These are phyloP conservation scores for Globisporangium cystogenes DNA, from an alignment of 352 stramenopile genomes.

Conservation along the genomic window DNA sequence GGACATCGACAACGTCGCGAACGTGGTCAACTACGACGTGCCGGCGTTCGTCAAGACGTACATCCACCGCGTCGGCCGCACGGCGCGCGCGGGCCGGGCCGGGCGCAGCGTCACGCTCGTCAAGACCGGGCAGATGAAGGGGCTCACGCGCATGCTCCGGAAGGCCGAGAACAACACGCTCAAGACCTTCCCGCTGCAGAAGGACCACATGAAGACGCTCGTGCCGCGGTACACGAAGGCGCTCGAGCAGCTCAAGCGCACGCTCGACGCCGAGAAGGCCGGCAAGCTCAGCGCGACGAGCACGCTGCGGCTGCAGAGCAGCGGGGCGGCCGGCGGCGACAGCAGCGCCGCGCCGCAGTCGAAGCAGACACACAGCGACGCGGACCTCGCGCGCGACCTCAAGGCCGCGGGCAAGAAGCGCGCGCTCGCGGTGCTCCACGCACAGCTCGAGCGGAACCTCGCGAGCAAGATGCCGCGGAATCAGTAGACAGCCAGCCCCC, in stretches of 20 bases:
- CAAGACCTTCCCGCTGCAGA: constrained; percentile 50
- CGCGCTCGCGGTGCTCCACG: constrained; percentile 43
- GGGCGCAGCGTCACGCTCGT: constrained; percentile 76
- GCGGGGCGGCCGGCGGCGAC: constrained; percentile 5
- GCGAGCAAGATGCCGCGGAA: constrained; percentile 32
- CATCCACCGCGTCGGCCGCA: constrained; percentile 83
- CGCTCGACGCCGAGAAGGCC: constrained; percentile 67
- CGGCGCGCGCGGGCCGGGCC: constrained; percentile 70
- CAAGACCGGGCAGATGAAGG: constrained; percentile 80
- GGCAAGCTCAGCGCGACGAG: constrained; percentile 55
- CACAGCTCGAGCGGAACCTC: constrained; percentile 57
- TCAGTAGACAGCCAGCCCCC: constrained; percentile 21
- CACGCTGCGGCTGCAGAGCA: constrained; percentile 16
- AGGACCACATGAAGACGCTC: constrained; percentile 77
- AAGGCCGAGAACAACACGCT: constrained; percentile 80
- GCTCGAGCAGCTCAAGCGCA: constrained; percentile 71
- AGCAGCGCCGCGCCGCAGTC: not conserved
- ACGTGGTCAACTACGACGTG: constrained; percentile 95
- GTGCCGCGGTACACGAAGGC: constrained; percentile 65
- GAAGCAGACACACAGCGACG: constrained; percentile 4
- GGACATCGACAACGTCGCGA: constrained; percentile 88
- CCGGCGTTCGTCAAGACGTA: constrained; percentile 91
- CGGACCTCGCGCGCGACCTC: constrained; percentile 25
- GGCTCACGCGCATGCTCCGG: constrained; percentile 75
- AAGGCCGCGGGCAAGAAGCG: constrained; percentile 44